These are phyloP conservation scores for Pythium plurisporium DNA, from an alignment of 352 stramenopile genomes.

Conservation along the genomic window DNA sequence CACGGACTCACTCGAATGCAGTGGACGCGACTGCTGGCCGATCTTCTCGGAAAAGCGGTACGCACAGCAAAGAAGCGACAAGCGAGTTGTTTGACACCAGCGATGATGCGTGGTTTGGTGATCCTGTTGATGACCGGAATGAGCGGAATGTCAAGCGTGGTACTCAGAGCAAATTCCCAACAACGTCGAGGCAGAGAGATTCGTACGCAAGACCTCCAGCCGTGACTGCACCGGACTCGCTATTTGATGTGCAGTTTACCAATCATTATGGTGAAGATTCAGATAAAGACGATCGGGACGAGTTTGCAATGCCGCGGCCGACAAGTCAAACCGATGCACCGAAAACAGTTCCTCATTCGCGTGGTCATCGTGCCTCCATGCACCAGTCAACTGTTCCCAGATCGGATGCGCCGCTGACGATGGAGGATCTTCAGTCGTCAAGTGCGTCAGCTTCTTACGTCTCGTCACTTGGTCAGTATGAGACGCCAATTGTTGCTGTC, in stretches of 20 bases:
- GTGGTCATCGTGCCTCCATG: background rate
- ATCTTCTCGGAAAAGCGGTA: constrained; percentile 2
- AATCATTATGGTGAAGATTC: constrained; percentile 7
- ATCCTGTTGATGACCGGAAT: constrained; percentile 24
- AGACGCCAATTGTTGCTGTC: background rate
- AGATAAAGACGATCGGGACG: background rate
- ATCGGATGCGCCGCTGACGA: constrained; percentile 5
- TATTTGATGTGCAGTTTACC: constrained; percentile 23
- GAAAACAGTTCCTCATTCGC: background rate
- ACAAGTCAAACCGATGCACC: background rate
- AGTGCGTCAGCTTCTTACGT: constrained; percentile 17
- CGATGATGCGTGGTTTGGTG: constrained; percentile 63
- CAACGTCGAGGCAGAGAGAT: background rate
- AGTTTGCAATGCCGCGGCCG: constrained; percentile 12
- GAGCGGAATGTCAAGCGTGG: background rate
- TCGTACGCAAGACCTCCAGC: constrained; percentile 6
- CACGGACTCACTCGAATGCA: background rate
- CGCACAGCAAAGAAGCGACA: background rate
- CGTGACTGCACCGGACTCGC: constrained; percentile 5
- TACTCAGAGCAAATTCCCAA: background rate
- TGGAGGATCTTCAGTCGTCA: constrained; percentile 7
- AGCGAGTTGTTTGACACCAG: constrained; percentile 40
- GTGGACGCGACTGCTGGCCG: background rate
- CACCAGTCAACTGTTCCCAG: background rate
- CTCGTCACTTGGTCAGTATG: background rate